Base-by-base conservation (phyloP, 1,284 basidiomycete genomes). In the Filobasidium uniguttulatum region DNA sequence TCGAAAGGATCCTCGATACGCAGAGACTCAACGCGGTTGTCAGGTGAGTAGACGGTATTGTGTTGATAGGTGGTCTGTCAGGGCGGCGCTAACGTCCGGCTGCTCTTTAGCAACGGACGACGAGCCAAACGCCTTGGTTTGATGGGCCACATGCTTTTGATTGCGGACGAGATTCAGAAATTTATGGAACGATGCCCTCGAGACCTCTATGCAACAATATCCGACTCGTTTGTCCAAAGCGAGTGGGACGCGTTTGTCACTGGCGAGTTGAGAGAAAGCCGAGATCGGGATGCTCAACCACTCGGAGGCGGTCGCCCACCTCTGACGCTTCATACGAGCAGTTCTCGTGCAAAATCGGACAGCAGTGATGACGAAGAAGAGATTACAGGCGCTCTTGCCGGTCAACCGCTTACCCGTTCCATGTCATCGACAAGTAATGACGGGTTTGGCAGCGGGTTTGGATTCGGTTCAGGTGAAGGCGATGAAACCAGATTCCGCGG, bases 131-230 rank as follows among this genome's bases (percentile, higher is more conserved):
- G 89, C 17, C 68, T 90, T 36, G 90, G 91, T 1, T 94, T 88
- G 70, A 98, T 98, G 93, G 93, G 93, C 0, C 91, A 98, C 65
- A 77, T 98, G 37, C 85, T 85, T 10, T 78, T 97, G 55, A 90
- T 99, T 34, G 61, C 66, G 44, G 66, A 72, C 57, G 71, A 72
- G 54, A 49, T 68, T 17, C 60, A 69, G 60, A 65, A 71, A 50
- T 66, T 72, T 62, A 58, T 71, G 50, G 82, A 89, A 41, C 80
- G 85, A 41, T 91, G 88, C 69, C 88, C 90, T 0, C 73, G 77
- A 17, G 85, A 88, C 35, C 74, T 93, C n/a, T 74, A 78, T 30
- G 71, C 75, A 1, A 67, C 74, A 46, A 77, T 91, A 50, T 71
- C 76, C 38, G 71, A 73, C 44, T 78, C 78, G 52, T 82, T 82